Conservation (phyloP, 2,329 filamentous ascomycete species). For the Epichloe typhina region DNA sequence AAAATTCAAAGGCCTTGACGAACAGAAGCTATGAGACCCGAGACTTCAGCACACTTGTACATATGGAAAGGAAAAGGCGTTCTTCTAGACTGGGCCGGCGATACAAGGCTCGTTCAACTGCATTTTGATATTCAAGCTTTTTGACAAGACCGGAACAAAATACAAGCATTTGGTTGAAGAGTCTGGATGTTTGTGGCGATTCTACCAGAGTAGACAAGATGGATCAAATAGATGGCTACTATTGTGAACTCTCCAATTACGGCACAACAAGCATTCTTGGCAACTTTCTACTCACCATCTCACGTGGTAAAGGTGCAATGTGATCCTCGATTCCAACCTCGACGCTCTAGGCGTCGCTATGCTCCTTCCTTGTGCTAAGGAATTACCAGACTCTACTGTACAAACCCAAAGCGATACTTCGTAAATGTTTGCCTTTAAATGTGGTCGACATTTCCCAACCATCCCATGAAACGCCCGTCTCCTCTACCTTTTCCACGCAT, state of each 20-base stretch:
- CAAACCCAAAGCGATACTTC: constrained; percentile 1
- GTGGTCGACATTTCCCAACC: neutral
- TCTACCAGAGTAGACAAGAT: too few relatives aligned
- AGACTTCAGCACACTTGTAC: neutral
- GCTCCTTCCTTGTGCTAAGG: neutral
- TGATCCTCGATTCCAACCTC: neutral
- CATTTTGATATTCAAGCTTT: neutral
- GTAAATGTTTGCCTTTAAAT: constrained; percentile 1
- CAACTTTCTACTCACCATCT: neutral
- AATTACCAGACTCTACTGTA: constrained; percentile 1
- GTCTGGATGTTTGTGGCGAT: too few relatives aligned
- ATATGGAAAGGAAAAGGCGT: neutral
- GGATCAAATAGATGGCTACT: too few relatives aligned
- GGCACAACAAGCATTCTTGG: too few relatives aligned
- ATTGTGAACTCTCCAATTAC: too few relatives aligned
- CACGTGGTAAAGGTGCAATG: neutral
- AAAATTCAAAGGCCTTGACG: constrained; percentile 30
- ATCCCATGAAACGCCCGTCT: constrained; percentile 4
- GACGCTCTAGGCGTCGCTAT: neutral
- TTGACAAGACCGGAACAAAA: neutral
- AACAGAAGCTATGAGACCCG: constrained; percentile 12
- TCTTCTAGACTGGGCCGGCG: neutral
- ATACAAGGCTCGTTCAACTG: neutral
- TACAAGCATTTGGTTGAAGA: neutral
- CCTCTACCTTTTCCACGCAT: neutral